A percentile compares a stretch with the other conserved stretches of the same genome.
These are phyloP conservation scores for Millerago galiae DNA, from an alignment of 805 yeast species.

Conservation along the genomic window DNA sequence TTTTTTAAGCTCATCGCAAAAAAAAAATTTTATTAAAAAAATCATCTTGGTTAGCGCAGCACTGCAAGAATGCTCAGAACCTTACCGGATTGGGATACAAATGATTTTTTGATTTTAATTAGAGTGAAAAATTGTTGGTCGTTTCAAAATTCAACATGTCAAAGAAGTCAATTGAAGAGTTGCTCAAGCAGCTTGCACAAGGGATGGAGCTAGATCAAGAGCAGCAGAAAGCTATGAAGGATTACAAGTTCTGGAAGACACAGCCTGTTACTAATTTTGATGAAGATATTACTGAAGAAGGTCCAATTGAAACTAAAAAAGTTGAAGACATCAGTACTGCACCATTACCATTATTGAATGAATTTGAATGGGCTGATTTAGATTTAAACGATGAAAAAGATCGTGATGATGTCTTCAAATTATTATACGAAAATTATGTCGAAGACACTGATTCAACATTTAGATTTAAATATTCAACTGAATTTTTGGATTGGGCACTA, in stretches of 20 bases:
- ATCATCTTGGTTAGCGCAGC: background rate
- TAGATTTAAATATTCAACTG: conserved; percentile 81
- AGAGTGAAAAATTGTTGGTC: background rate
- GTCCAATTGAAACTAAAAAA: conserved; percentile 74
- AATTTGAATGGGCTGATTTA: conserved; percentile 84
- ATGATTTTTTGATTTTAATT: background rate
- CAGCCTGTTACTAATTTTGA: conserved; percentile 87
- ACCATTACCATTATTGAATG: conserved; percentile 62
- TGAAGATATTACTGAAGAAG: conserved; percentile 60
- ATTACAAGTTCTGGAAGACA: conserved; percentile 95
- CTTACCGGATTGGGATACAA: background rate
- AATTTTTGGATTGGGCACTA: conserved; percentile 87
- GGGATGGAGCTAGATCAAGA: conserved; percentile 41
- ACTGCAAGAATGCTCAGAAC: background rate
- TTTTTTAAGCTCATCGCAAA: conserved; percentile 4
- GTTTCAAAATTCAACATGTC: background rate
- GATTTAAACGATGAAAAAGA: conserved; percentile 53
- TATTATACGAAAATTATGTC: conserved; percentile 85
- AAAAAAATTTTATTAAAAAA: background rate
- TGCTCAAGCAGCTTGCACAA: conserved; percentile 35
- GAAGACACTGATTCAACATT: conserved; percentile 91
- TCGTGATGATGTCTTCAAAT: conserved; percentile 69
- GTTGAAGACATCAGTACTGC: conserved; percentile 64
- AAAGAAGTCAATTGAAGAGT: conserved; percentile 45
- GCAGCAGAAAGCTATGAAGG: conserved; percentile 70